Evolutionary conservation across 768 basidiomycete genomes (phyloP), one percentile per base, ranked within the genome.

Genomic region (Suillus bovinus): DNA sequence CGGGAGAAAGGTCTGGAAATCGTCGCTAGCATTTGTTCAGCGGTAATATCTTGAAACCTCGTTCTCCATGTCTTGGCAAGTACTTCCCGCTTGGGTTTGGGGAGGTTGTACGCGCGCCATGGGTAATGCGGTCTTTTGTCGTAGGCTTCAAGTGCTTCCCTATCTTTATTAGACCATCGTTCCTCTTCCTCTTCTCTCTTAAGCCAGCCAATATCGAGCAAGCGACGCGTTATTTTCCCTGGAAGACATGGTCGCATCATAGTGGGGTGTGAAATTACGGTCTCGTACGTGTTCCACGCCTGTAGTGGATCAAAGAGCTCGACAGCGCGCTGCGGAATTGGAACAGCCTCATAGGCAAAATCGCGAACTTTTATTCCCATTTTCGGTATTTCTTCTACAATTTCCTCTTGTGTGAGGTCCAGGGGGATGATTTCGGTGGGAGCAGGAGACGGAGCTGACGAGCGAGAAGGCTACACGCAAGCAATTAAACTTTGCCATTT

Each of bases 371-470:
- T 74, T 56, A 72, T 64, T 33, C 74, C 73, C 11, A 57, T 66
- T 34, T 62, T 63, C 50, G 74, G 69, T 27, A 74, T 73, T 14
- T 74, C 73, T 22, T 61, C 46, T n/a, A 74, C 73, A 7, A 76
- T 76, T 62, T 74, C 73, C 42, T 74, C 72, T 49, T 70, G 71
- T 1, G 72, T 74, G 41, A 74, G 73, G 54, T 74, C 73, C 16
- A 61, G 22, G n/a, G 74, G 60, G 16, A 76, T 71, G n/a, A 74
- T 74, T 58, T 74, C 73, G 10, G 73, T 74, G 4, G 73, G 71
- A 0, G 73, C 72, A 20, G 72, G 74, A 4, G 75, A 76, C 6
- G 76, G 73, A 16, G 73, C 67, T 17, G 69, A 64, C 14, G 64
- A 31, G 16, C 64, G 44, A 55, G 61, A 62, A 31, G 68, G 66